phyloP scores from a whole-genome alignment of 2,329 filamentous ascomycete genomes.

The Ophiostoma ulmi region DNA sequence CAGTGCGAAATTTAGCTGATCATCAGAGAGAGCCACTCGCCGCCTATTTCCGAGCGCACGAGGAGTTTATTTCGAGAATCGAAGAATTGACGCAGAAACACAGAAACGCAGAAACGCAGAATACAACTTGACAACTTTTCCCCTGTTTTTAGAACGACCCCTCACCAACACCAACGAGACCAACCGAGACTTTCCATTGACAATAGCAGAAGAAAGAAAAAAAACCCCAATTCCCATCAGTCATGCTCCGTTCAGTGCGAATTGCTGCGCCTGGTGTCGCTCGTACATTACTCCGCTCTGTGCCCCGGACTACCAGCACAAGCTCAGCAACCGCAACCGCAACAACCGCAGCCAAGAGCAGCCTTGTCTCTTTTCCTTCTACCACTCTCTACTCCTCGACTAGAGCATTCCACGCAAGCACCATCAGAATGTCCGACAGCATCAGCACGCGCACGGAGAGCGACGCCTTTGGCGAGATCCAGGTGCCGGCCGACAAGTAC shows the following conservation, averaged over 20 bases:
- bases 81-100: slow-evolving; percentile 8
- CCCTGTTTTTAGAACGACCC: slow-evolving; percentile 10
- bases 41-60: slow-evolving; percentile 7
- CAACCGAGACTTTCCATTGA: slow-evolving; percentile 14
- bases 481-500: slow-evolving; percentile 89
- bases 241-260: slow-evolving; percentile 27
- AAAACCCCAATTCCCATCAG: neutral
- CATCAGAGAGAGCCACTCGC: neutral
- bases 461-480: slow-evolving; percentile 96
- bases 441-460: slow-evolving; percentile 69
- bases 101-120: slow-evolving; percentile 1
- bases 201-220: neutral
- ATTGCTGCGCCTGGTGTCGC: slow-evolving; percentile 21
- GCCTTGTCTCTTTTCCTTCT: slow-evolving; percentile 4
- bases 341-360: slow-evolving; percentile 13
- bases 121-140: neutral
- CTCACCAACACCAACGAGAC: slow-evolving; percentile 15
- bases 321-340: slow-evolving; percentile 12
- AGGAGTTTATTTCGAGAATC: slow-evolving; percentile 10
- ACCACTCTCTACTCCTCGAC: slow-evolving; percentile 12
- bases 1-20: slow-evolving; percentile 3
- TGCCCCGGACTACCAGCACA: slow-evolving; percentile 22
- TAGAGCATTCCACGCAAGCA: slow-evolving; percentile 24
- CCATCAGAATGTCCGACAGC: slow-evolving; percentile 31
- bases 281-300: slow-evolving; percentile 19